These are phyloP conservation scores for Hippophae tibetana DNA, from an alignment of 306 rosid genomes.

Conservation along the genomic window DNA sequence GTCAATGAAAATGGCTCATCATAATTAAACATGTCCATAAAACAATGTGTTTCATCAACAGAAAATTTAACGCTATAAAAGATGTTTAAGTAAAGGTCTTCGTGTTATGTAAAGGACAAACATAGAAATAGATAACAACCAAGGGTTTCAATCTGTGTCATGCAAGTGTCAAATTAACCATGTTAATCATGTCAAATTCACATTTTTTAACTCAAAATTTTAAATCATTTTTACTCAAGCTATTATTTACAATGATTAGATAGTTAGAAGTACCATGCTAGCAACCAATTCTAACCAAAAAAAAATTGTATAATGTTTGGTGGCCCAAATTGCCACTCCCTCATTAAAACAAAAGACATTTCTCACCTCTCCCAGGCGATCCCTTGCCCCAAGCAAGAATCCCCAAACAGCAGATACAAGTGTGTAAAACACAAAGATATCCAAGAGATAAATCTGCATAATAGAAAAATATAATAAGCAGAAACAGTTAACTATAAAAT, in stretches of 20 bases:
- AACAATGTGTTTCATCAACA: background rate
- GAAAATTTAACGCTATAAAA: background rate
- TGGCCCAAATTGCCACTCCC: background rate
- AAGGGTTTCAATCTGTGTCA: no score
- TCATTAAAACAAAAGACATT: background rate
- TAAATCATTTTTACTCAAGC: no score
- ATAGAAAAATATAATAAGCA: background rate
- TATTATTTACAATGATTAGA: no score
- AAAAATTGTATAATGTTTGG: no score
- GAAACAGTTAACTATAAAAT: conserved; percentile 5
- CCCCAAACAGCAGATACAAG: conserved; percentile 71
- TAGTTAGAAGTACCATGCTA: no score
- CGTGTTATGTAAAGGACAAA: no score
- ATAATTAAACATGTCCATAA: background rate
- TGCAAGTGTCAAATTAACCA: no score
- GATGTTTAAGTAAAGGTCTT: no score
- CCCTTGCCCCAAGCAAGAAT: conserved; percentile 89
- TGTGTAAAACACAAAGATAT: conserved; percentile 65
- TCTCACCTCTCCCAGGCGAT: conserved; percentile 83
- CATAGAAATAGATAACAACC: no score
- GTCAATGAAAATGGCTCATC: conserved; percentile 2
- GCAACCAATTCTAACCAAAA: no score
- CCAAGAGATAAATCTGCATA: conserved; percentile 80
- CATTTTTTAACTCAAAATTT: no score
- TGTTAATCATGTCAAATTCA: no score